A percentile compares a stretch with the other conserved stretches of the same genome.
Conservation (phyloP, 2,329 filamentous ascomycete genomes). For the Fusarium newnesense region DNA sequence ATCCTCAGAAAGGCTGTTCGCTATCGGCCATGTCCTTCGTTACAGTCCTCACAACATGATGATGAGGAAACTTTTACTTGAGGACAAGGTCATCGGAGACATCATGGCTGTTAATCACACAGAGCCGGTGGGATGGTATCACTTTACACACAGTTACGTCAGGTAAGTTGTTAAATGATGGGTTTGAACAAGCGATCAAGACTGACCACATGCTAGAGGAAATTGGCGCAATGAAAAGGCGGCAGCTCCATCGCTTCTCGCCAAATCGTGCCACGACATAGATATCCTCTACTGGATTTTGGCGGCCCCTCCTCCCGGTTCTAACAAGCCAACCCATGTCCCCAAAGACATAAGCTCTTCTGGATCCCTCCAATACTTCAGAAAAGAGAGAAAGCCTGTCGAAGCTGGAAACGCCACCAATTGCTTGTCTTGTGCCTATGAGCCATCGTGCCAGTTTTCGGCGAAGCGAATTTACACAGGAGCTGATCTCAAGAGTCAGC, state of each 20-base stretch:
- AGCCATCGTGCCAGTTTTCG: background rate
- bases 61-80: background rate
- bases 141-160: background rate
- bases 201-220: background rate
- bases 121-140: background rate
- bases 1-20: background rate
- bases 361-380: background rate
- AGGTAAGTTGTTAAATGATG: background rate
- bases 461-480: background rate
- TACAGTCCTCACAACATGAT: background rate
- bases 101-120: background rate
- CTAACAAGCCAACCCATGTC: background rate
- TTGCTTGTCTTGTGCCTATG: background rate
- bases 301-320: background rate
- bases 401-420: background rate
- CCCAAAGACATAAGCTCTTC: background rate
- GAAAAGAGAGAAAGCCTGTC: background rate
- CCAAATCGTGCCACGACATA: background rate
- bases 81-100: background rate
- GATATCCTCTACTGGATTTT: background rate
- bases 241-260: background rate
- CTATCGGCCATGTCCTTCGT: background rate
- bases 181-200: accelerated
- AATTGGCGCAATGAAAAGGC: background rate
- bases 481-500: background rate